These are phyloP conservation scores for Penicillium palitans DNA, from an alignment of 2,329 filamentous ascomycete genomes.

Conservation along the genomic window DNA sequence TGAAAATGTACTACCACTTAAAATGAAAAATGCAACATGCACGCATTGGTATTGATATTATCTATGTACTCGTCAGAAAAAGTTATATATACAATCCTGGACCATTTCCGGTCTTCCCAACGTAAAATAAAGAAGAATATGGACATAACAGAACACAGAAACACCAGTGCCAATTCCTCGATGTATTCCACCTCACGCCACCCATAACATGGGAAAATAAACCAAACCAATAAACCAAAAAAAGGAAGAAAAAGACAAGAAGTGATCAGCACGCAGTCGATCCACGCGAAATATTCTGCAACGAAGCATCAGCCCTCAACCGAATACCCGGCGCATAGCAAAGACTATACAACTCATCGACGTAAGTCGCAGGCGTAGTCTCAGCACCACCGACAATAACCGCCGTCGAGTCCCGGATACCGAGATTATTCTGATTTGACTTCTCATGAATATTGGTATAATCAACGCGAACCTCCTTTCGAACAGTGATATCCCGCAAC, in stretches of 20 bases:
- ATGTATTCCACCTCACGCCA: background rate
- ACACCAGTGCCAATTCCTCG: background rate
- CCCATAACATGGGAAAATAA: background rate
- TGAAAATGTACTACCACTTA: background rate
- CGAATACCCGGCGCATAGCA: slow-evolving; percentile 35
- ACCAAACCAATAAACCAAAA: background rate
- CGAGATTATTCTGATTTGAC: slow-evolving; percentile 16
- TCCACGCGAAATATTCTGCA: slow-evolving; percentile 10
- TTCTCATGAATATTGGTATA: slow-evolving; percentile 33
- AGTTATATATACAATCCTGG: background rate
- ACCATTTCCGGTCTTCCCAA: background rate
- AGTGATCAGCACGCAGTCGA: slow-evolving; percentile 4
- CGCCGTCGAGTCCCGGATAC: slow-evolving; percentile 25
- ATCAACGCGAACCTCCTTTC: slow-evolving; percentile 62
- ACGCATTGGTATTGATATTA: background rate
- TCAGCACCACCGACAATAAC: slow-evolving; percentile 30
- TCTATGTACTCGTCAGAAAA: background rate
- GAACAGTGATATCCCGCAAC: slow-evolving; percentile 62
- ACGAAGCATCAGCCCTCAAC: slow-evolving; percentile 25
- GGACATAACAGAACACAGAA: background rate
- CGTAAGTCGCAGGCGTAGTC: slow-evolving; percentile 41
- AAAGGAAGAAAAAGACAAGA: background rate
- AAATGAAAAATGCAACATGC: background rate
- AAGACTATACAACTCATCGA: slow-evolving; percentile 48
- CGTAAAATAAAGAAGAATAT: background rate